phyloP scores from a whole-genome alignment of 768 basidiomycete genomes.

The Leccinellum rugosiceps region DNA sequence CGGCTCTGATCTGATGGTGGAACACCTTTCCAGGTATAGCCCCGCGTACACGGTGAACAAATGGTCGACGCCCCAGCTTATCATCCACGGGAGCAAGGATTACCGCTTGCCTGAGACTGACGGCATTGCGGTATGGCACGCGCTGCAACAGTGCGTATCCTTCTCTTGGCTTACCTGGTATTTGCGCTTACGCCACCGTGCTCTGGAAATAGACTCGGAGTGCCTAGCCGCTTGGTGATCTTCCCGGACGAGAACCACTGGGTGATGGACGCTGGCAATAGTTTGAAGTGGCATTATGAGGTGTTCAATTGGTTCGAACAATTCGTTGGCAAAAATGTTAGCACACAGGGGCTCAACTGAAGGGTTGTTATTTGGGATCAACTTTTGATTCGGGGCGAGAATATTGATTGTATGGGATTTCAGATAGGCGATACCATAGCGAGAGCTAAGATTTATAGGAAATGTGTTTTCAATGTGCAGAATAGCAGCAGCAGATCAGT shows the following conservation, averaged over 20 bases:
- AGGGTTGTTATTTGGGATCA: background rate
- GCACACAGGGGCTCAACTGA: conserved; percentile 12
- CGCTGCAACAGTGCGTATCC: conserved; percentile 68
- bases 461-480: conserved; percentile 10
- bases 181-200: background rate
- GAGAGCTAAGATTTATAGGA: background rate
- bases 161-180: background rate
- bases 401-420: conserved; percentile 5
- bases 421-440: conserved; percentile 2
- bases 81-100: conserved; percentile 87
- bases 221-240: conserved; percentile 75
- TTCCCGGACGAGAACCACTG: conserved; percentile 94
- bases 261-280: conserved; percentile 80
- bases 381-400: background rate
- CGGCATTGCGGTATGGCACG: conserved; percentile 81
- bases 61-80: conserved; percentile 82
- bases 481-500: background rate
- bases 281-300: conserved; percentile 94
- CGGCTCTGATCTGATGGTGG: background rate
- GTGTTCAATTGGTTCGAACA: conserved; percentile 87
- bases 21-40: conserved; percentile 49
- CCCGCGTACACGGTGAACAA: conserved; percentile 79
- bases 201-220: conserved; percentile 45
- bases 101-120: conserved; percentile 85
- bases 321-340: conserved; percentile 45